Percentiles rank a stretch among this genome's conserved stretches.
Evolutionary conservation across 345 rosid genomes (phyloP).

Genomic region (Punica granatum): DNA sequence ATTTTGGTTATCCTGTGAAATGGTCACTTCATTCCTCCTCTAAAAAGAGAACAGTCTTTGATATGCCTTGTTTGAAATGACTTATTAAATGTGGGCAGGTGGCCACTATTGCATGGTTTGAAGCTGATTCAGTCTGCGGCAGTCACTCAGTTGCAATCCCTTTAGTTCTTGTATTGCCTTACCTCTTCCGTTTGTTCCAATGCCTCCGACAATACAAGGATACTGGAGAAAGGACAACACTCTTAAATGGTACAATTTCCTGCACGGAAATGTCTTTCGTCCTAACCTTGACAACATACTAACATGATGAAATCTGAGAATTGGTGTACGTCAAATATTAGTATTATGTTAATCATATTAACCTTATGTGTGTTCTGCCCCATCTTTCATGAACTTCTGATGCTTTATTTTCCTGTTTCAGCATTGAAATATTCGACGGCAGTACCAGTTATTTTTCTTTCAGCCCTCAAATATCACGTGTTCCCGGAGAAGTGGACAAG

Average conservation of each 20-base stretch:
- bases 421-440: constrained; percentile 89
- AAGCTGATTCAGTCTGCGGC: constrained; percentile 96
- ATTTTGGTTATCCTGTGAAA: not conserved
- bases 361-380: constrained; percentile 7
- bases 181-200: constrained; percentile 79
- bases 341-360: constrained; percentile 5
- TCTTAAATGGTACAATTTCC: constrained; percentile 56
- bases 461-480: constrained; percentile 89
- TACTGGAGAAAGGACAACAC: constrained; percentile 62
- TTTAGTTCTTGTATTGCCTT: constrained; percentile 88
- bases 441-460: constrained; percentile 88
- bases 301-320: not conserved
- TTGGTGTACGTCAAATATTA: not conserved
- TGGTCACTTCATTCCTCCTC: not conserved
- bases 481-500: constrained; percentile 66
- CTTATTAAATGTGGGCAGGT: constrained; percentile 36
- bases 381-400: not conserved
- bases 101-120: constrained; percentile 99
- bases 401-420: constrained; percentile 36
- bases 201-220: constrained; percentile 93
- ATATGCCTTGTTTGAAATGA: not conserved
- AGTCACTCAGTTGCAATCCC: constrained; percentile 92
- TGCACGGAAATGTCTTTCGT: not conserved
- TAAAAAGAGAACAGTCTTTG: not conserved
- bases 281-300: not conserved